Conservation (phyloP, 257 asterid genomes). For the Lycium ferocissimum region DNA sequence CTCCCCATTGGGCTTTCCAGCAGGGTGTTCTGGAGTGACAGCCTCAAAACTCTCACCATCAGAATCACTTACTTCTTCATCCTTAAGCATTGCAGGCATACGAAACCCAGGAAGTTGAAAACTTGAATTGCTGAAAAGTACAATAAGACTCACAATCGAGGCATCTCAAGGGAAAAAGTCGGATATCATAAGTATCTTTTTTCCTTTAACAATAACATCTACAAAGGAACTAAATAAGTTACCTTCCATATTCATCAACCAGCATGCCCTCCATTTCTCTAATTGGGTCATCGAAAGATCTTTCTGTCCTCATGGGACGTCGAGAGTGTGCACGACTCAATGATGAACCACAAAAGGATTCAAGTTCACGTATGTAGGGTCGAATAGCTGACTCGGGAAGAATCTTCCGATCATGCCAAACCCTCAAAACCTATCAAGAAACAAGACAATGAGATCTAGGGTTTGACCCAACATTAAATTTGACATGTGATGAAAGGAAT, state of each 20-base stretch:
- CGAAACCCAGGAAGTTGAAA: constrained; percentile 82
- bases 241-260: constrained; percentile 97
- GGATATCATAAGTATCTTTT: background rate
- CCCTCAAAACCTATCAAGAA: constrained; percentile 79
- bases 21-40: constrained; percentile 82
- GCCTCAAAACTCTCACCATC: constrained; percentile 95
- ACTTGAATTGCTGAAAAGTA: constrained; percentile 80
- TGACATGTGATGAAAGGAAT: constrained; percentile 22
- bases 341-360: constrained; percentile 69
- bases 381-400: constrained; percentile 80
- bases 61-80: constrained; percentile 75
- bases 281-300: constrained; percentile 88
- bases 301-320: constrained; percentile 70
- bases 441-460: background rate
- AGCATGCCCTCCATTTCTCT: constrained; percentile 95
- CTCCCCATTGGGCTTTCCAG: constrained; percentile 54
- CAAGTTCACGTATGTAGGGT: constrained; percentile 86
- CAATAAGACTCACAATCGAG: constrained; percentile 30
- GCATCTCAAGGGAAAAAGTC: background rate
- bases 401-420: constrained; percentile 88
- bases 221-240: constrained; percentile 20
- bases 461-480: background rate
- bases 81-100: constrained; percentile 85
- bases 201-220: constrained; percentile 1
- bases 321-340: constrained; percentile 62